Evolutionary conservation across 2,329 filamentous ascomycete genomes (phyloP), one percentile per base, ranked within the genome.

Genomic region (Zymoseptoria pseudotritici): DNA sequence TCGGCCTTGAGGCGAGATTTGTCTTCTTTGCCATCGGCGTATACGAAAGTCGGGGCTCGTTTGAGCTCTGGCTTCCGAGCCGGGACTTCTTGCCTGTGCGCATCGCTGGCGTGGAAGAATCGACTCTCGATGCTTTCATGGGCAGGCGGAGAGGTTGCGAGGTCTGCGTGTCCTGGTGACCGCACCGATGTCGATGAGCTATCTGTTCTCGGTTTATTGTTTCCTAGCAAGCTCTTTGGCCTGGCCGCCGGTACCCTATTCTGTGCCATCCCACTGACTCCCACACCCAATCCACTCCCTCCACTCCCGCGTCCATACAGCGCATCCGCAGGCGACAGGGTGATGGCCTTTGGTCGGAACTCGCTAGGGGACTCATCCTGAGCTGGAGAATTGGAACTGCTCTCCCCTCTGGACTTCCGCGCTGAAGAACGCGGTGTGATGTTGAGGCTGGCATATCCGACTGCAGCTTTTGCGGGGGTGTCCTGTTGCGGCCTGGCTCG

Each of bases 81-180:
- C 55, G 63, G 58, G 22, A 65, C 57, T 54, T 70, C 61, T 59
- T 69, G 55, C 70, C 68, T 56, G 68, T 72, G 73, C 49, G 83
- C 88, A 67, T 96, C 90, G 72, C 86, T 90, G 26, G 92, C 94
- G 72, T 95, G 92, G 73, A 99, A 97, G 81, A 97, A 97, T 77
- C 91, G 93, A 57, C 87, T 76, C 20, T 75, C 75, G 46, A 70
- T 69, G 53, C 71, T 72, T 24, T 65, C 69, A 3, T 67, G 66
- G 46, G 50, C 54, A 46, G 36, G 36, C 22, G 56, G 20, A 21
- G 52, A 53, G 17, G 58, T 55, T n/a, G 51, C 51, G 13, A 73
- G 69, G 4, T 69, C 71, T 17, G 72, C 64, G 5, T 72, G 62
- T 50, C 71, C 69, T 29, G 65, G 54, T 72, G 76, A 58, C 66